These are phyloP conservation scores for Penicillium turbatum DNA, from an alignment of 495 filamentous ascomycete species.

Conservation along the genomic window DNA sequence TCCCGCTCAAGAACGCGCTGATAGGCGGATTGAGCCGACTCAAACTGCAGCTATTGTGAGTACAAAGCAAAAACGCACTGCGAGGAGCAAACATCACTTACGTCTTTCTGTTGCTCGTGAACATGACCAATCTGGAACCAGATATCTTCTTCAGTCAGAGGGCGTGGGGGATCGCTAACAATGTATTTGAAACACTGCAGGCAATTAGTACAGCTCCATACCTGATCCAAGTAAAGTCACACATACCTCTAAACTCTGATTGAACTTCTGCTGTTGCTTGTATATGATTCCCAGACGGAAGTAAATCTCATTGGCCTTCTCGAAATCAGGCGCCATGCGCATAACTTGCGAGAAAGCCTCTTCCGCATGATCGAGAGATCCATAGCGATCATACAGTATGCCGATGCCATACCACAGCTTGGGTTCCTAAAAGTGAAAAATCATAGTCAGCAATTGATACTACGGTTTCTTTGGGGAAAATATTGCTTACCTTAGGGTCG, in stretches of 20 bases:
- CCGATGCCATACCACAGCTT: slow-evolving; percentile 99
- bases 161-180: slow-evolving; percentile 84
- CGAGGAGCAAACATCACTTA: slow-evolving; percentile 47
- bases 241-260: slow-evolving; percentile 81
- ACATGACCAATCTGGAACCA: slow-evolving; percentile 99
- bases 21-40: slow-evolving; percentile 87
- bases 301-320: slow-evolving; percentile 99
- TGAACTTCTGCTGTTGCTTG: slow-evolving; percentile 96
- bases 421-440: slow-evolving; percentile 66
- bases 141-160: slow-evolving; percentile 95
- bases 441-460: background rate
- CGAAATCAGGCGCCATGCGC: slow-evolving; percentile 96
- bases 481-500: slow-evolving; percentile 76
- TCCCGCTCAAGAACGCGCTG: slow-evolving; percentile 89
- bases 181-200: slow-evolving; percentile 95
- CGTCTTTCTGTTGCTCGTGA: slow-evolving; percentile 98
- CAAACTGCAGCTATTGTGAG: slow-evolving; percentile 60
- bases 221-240: background rate
- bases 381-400: slow-evolving; percentile 95
- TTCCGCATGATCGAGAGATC: slow-evolving; percentile 94
- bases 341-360: slow-evolving; percentile 99
- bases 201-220: slow-evolving; percentile 4
- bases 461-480: background rate
- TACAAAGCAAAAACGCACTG: background rate
- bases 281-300: slow-evolving; percentile 98